These are phyloP conservation scores for Backusella tuberculispora DNA, from an alignment of 192 early-diverging fungal species.

Conservation along the genomic window DNA sequence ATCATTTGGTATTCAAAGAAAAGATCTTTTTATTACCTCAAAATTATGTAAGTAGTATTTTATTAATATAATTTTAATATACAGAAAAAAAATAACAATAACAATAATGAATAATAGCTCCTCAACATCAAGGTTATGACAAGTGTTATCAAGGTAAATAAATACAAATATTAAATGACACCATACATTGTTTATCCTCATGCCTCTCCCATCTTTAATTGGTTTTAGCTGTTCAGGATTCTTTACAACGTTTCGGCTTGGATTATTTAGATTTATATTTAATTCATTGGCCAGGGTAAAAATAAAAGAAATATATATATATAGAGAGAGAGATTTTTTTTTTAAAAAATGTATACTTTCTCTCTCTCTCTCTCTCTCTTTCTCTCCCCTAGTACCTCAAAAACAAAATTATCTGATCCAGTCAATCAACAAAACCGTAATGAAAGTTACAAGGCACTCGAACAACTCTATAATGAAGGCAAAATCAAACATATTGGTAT, in stretches of 20 bases:
- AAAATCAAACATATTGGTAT: slow-evolving; percentile 72
- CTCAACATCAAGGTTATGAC: slow-evolving; percentile 70
- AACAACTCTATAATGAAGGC: slow-evolving; percentile 58
- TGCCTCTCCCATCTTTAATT: not conserved
- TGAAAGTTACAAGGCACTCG: slow-evolving; percentile 67
- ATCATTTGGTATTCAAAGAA: slow-evolving; percentile 49
- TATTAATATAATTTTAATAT: not conserved
- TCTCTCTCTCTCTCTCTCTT: no score
- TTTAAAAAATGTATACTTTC: no score
- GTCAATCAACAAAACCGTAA: slow-evolving; percentile 54
- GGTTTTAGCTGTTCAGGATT: slow-evolving; percentile 53
- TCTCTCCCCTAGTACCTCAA: slow-evolving; percentile 27
- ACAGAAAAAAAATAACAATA: not conserved
- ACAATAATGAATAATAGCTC: slow-evolving; percentile 43
- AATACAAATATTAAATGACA: not conserved
- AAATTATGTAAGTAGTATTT: slow-evolving; percentile 55
- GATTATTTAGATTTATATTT: slow-evolving; percentile 78
- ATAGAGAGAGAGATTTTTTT: not conserved
- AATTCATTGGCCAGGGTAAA: slow-evolving; percentile 80
- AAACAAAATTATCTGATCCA: slow-evolving; percentile 38
- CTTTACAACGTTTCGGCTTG: slow-evolving; percentile 59
- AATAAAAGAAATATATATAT: not conserved
- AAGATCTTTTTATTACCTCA: slow-evolving; percentile 72
- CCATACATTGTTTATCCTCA: not conserved
- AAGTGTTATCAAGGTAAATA: slow-evolving; percentile 52